Evolutionary conservation across 2,329 filamentous ascomycete species (phyloP), one percentile per base, ranked within the genome.

Genomic region (Sporothrix globosa): DNA sequence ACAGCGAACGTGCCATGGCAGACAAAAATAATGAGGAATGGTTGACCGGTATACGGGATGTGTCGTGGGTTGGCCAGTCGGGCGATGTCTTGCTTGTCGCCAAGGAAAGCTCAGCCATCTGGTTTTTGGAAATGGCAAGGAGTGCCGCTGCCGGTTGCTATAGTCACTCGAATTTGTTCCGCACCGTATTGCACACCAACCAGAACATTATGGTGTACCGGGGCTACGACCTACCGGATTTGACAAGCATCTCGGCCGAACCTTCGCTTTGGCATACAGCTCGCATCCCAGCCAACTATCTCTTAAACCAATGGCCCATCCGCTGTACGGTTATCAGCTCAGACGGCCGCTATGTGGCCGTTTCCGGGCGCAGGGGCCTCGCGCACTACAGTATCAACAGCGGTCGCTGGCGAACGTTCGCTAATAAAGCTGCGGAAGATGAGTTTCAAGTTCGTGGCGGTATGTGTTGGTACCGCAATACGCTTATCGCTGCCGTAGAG

Each of bases 391-490:
- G 96, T 76, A 88, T 97, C 72, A 91, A 91, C 74, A 98, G 95
- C 77, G 92, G 95, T 39, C 87, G 96, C 71, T 99, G 96, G 96
- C 97, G 97, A 78, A 96, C 91, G 0, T 99, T 99, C 78, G 86
- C 91, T 65, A 93, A 94, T 75, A 86, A 90, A 34, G 88, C 86
- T 41, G 87, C 90, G 77, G 96, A 98, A 79, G 93, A 94, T 75
- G 92, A 94, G 73, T 99, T 99, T 77, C 89, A 93, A 30, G 92
- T 99, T 17, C 86, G 94, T 73, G 96, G 96, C 65, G 96, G 96
- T 7, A 97, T 99, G 94, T 98, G 95, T 78, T 99, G 96, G 96
- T 94, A 97, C 78, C 93, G 97, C 74, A 95, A 99, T 80, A 92
- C 98, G 44, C 84, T 99, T 21, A 92, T 98, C 70, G 94, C 93